Evolutionary conservation across 768 basidiomycete genomes (phyloP), one percentile per base, ranked within the genome.

Genomic region (Suillus subaureus): DNA sequence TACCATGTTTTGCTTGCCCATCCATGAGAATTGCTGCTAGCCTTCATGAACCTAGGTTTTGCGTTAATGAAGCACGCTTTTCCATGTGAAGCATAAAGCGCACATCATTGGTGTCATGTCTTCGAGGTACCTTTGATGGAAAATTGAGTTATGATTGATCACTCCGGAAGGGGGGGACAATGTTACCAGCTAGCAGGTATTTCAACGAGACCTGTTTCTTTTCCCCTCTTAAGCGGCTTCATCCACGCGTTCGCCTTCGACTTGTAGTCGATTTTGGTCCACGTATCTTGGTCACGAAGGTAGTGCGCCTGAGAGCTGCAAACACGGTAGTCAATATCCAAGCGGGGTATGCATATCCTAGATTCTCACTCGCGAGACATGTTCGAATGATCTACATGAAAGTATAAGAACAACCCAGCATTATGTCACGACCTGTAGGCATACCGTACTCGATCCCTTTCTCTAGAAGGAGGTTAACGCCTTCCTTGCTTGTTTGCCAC

Each of bases 401-500:
- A 63, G 12, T 16, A 65, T 35, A 16, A 54, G 52, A 69, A 64
- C 7, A n/a, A 71, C 61, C 58, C 69, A 21, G 16, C 4, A 42
- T 28, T 28, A 40, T 60, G 40, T 13, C 26, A 52, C 67, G 64
- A 37, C 23, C 61, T 35, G 62, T 12, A 39, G 45, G 26, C 49
- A 21, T 67, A 87, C 87, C 89, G 71, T 92, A 92, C 76, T 89
- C 82, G 61, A 92, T 88, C 0, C 90, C 90, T 67, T 87, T 87
- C 43, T 88, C 87, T 31, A 90, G 80, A n/a, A 92, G 75, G 42
- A 92, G 79, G n/a, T 84, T 75, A 3, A 84, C 84, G 1, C 86
- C 86, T 72, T 89, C 88, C 66, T 83, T 85, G 73, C 84, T 86
- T 3, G 85, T 85, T 71, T 92, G 89, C 89, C 89, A 92, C 89